Conservation (phyloP, 768 basidiomycete genomes). For the Psilocybe subaeruginosa region DNA sequence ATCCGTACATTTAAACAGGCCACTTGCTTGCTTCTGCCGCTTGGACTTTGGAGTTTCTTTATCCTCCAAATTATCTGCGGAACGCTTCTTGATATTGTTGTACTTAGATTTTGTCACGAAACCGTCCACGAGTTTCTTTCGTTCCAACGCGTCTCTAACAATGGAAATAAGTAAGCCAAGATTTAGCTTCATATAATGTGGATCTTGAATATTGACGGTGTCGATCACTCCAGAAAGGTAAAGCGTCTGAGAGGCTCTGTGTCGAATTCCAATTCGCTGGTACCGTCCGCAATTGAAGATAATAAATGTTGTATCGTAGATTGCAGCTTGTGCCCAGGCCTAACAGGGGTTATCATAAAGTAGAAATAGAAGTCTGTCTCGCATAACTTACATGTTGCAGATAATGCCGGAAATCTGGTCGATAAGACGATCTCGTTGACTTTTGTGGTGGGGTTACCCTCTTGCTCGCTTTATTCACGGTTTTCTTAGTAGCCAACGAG, state of each 20-base stretch:
- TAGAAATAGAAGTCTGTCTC: background rate
- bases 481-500: too few relatives aligned
- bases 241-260: conserved; percentile 10
- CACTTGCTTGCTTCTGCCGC: too few relatives aligned
- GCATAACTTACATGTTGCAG: background rate
- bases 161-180: conserved; percentile 15
- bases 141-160: conserved; percentile 1
- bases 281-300: conserved; percentile 9
- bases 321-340: conserved; percentile 5
- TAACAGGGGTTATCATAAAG: background rate
- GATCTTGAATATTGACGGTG: conserved; percentile 2
- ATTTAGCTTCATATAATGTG: conserved; percentile 14
- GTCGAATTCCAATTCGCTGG: conserved; percentile 14
- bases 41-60: too few relatives aligned
- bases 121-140: too few relatives aligned
- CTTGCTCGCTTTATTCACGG: background rate
- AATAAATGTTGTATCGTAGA: conserved; percentile 7
- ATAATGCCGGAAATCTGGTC: background rate
- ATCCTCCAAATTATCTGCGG: too few relatives aligned
- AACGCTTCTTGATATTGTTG: too few relatives aligned
- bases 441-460: background rate
- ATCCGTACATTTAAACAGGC: too few relatives aligned
- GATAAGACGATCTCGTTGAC: background rate
- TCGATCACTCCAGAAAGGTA: conserved; percentile 13
- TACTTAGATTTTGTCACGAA: too few relatives aligned